A percentile compares a stretch with the other conserved stretches of the same genome.
These are phyloP conservation scores for Allantophomopsis cytisporea DNA, from an alignment of 2,329 filamentous ascomycete species.

Conservation along the genomic window DNA sequence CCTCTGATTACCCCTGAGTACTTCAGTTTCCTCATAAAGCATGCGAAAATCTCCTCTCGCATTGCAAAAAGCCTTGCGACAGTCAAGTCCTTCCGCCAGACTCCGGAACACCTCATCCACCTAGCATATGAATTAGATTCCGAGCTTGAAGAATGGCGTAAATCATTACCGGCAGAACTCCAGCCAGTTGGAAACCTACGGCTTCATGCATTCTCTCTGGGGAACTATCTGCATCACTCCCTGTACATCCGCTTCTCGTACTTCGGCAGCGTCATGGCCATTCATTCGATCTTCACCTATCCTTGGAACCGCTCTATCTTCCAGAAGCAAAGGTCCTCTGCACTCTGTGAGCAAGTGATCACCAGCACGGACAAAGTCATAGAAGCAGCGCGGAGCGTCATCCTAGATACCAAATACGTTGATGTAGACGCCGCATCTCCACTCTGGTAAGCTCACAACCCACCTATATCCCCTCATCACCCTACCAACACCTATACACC, in stretches of 20 bases:
- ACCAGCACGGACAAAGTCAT: background rate
- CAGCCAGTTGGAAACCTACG: slow-evolving; percentile 1
- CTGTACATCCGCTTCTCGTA: slow-evolving; percentile 1
- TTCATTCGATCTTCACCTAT: slow-evolving; percentile 1
- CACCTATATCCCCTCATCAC: no score
- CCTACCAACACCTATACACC: background rate
- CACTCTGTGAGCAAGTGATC: background rate
- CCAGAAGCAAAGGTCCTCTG: background rate
- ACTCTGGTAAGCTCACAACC: background rate
- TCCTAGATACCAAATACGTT: background rate
- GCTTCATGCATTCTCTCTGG: background rate
- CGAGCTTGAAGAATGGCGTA: slow-evolving; percentile 1
- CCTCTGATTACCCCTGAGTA: slow-evolving; percentile 2
- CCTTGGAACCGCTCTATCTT: slow-evolving; percentile 1
- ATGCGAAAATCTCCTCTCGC: slow-evolving; percentile 4
- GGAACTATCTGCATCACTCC: background rate
- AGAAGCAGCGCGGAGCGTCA: background rate
- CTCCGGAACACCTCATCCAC: background rate
- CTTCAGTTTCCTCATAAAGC: slow-evolving; percentile 2
- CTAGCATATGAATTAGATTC: background rate
- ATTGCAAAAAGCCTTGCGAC: slow-evolving; percentile 4
- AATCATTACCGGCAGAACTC: slow-evolving; percentile 1
- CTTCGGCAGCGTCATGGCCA: slow-evolving; percentile 2
- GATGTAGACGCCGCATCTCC: background rate
- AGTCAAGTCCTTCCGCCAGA: slow-evolving; percentile 1